phyloP scores from a whole-genome alignment of 2,329 filamentous ascomycete genomes.

The Podosphaera fusca region DNA sequence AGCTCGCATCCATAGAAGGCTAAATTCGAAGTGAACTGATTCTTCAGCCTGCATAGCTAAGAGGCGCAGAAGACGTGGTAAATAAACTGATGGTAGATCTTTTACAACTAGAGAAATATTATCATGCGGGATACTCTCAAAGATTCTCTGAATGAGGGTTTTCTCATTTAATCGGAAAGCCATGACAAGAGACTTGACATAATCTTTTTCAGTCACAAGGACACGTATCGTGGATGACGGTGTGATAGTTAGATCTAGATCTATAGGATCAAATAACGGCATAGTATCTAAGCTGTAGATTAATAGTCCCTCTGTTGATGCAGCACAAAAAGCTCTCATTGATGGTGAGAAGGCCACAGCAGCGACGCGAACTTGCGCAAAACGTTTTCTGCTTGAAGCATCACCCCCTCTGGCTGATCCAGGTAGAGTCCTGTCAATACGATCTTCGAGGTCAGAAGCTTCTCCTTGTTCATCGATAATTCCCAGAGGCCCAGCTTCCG shows the following conservation, averaged over 20 bases:
- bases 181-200: conserved; percentile 86
- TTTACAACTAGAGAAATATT: conserved; percentile 60
- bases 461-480: conserved; percentile 79
- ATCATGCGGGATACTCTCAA: conserved; percentile 53
- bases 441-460: conserved; percentile 69
- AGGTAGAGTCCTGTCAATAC: conserved; percentile 56
- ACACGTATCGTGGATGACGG: conserved; percentile 58
- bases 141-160: conserved; percentile 60
- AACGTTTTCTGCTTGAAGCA: conserved; percentile 50
- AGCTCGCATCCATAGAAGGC: conserved; percentile 75
- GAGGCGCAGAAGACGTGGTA: conserved; percentile 64
- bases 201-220: conserved; percentile 47
- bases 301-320: conserved; percentile 79
- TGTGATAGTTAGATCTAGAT: conserved; percentile 84
- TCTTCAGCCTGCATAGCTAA: conserved; percentile 73
- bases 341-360: conserved; percentile 74
- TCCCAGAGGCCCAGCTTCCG: conserved; percentile 64
- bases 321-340: conserved; percentile 77
- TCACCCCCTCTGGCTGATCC: conserved; percentile 70
- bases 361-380: conserved; percentile 65
- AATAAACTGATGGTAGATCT: conserved; percentile 63
- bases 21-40: conserved; percentile 85
- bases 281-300: conserved; percentile 77
- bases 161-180: conserved; percentile 84
- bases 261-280: conserved; percentile 82